Evolutionary conservation across 176 grass and related monocot species (phyloP).

Genomic region (Lolium rigidum): DNA sequence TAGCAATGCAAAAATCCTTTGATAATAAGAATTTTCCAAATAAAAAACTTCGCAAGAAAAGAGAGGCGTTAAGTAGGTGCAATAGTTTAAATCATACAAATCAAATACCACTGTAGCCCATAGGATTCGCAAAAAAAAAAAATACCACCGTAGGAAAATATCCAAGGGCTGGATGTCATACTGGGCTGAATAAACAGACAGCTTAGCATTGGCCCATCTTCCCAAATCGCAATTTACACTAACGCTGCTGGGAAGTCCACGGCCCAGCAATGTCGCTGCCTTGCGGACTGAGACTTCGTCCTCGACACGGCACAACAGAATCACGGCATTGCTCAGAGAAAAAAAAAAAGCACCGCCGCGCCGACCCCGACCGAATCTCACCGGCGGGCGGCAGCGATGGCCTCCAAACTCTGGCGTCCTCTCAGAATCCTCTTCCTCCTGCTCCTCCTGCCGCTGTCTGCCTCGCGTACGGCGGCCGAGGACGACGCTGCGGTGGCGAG

Average conservation of each 20-base stretch:
- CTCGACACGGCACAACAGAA: background rate
- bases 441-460: background rate
- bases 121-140: no score
- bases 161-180: no score
- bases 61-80: no score
- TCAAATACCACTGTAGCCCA: no score
- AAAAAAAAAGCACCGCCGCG: background rate
- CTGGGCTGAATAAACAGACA: no score
- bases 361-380: background rate
- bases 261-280: background rate
- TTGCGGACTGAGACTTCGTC: conserved; percentile 38
- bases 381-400: conserved; percentile 20
- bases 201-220: no score
- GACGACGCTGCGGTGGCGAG: conserved; percentile 50
- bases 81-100: no score
- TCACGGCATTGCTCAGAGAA: background rate
- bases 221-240: background rate
- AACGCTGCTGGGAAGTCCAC: background rate
- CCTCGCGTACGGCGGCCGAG: conserved; percentile 29
- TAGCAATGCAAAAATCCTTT: no score
- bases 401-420: background rate
- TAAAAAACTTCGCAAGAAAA: no score
- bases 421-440: background rate
- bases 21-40: no score
- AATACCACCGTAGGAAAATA: no score